These are phyloP conservation scores for Tulasnella sp. DNA, from an alignment of 768 basidiomycete genomes.

Conservation along the genomic window DNA sequence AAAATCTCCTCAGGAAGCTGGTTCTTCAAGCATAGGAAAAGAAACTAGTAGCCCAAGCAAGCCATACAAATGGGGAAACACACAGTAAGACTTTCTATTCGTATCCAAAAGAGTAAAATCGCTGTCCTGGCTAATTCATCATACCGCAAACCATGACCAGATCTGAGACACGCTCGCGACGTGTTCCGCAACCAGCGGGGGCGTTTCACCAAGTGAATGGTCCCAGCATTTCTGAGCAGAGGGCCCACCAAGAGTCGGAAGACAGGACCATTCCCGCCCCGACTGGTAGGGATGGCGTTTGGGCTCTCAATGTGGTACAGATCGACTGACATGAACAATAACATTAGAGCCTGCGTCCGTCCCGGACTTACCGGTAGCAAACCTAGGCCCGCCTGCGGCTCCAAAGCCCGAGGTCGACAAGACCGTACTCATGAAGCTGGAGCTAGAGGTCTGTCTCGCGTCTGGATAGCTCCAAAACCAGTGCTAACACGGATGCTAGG, in stretches of 20 bases:
- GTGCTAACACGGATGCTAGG: background rate
- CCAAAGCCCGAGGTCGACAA: background rate
- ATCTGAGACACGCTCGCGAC: background rate
- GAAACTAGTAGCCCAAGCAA: background rate
- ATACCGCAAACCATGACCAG: background rate
- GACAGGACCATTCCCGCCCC: background rate
- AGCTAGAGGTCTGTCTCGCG: background rate
- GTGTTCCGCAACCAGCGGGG: background rate
- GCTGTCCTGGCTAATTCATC: background rate
- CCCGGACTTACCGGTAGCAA: background rate
- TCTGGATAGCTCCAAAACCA: background rate
- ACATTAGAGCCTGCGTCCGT: background rate
- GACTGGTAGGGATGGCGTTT: background rate
- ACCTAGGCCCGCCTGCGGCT: background rate
- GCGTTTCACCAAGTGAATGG: background rate
- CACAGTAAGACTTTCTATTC: background rate
- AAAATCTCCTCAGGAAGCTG: background rate
- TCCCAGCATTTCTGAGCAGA: background rate
- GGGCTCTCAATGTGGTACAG: background rate
- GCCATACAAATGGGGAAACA: background rate
- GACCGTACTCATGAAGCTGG: background rate
- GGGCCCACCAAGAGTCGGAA: background rate
- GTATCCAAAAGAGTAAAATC: background rate
- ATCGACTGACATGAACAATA: background rate
- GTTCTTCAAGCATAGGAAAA: background rate